phyloP scores from a whole-genome alignment of 331 rosid genomes.

The Stylosanthes scabra region DNA sequence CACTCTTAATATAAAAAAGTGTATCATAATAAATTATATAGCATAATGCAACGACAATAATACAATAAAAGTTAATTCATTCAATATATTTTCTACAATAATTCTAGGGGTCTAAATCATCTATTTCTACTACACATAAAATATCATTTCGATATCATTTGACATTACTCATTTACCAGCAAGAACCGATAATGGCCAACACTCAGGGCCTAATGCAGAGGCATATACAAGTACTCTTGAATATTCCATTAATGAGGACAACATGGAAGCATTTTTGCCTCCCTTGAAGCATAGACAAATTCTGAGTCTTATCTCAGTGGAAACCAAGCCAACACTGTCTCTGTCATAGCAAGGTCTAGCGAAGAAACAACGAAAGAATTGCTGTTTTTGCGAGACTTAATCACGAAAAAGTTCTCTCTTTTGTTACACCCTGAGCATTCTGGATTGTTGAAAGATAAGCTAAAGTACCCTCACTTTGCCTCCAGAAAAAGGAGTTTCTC shows the following conservation, averaged over 20 bases:
- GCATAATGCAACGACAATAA: too few species aligned
- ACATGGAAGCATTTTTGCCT: constrained; percentile 39
- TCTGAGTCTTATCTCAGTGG: neutral
- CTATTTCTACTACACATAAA: too few species aligned
- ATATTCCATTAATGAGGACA: constrained; percentile 5
- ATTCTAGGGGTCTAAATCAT: too few species aligned
- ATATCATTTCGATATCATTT: too few species aligned
- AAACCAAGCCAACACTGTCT: neutral
- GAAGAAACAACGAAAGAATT: constrained; percentile 36
- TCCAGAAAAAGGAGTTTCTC: constrained; percentile 31
- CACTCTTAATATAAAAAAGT: too few species aligned
- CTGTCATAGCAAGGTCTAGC: constrained; percentile 9
- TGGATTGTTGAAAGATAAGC: constrained; percentile 16
- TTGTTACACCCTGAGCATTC: constrained; percentile 34
- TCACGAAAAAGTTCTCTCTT: constrained; percentile 26
- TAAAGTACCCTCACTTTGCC: constrained; percentile 28
- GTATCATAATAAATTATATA: too few species aligned
- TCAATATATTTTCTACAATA: too few species aligned
- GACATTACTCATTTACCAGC: neutral
- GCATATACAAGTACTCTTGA: neutral
- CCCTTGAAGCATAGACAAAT: constrained; percentile 27
- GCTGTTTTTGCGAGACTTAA: constrained; percentile 17
- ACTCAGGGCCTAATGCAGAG: neutral
- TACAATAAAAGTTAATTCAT: too few species aligned
- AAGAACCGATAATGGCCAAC: neutral